Conservation (phyloP, 257 asterid genomes). For the Solanum chilense region DNA sequence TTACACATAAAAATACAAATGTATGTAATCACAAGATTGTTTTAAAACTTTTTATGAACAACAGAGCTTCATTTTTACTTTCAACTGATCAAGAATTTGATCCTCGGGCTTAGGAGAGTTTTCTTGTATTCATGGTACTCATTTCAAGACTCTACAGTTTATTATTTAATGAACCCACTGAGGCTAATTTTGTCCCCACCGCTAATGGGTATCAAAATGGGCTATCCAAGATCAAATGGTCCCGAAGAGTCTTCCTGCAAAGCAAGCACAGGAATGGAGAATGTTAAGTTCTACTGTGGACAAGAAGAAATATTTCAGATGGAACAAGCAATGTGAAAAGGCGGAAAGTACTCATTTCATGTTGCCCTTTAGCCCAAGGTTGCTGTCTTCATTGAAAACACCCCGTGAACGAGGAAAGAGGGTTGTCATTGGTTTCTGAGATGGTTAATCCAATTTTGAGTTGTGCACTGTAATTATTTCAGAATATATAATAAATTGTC, state of each 20-base stretch:
- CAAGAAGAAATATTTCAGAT: neutral
- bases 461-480: neutral
- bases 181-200: constrained; percentile 13
- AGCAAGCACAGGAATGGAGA: neutral
- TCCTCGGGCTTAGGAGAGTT: neutral
- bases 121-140: neutral
- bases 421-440: constrained; percentile 15
- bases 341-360: constrained; percentile 24
- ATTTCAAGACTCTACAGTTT: neutral
- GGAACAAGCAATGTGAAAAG: neutral
- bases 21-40: neutral
- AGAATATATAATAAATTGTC: neutral
- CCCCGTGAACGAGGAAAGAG: constrained; percentile 10
- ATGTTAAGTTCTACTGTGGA: neutral
- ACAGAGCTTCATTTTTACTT: neutral
- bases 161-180: constrained; percentile 7
- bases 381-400: constrained; percentile 18
- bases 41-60: neutral
- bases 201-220: neutral
- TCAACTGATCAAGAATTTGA: neutral
- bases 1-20: neutral
- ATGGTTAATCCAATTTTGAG: constrained; percentile 19
- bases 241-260: constrained; percentile 28
- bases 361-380: constrained; percentile 18
- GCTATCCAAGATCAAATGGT: constrained; percentile 15